Percentiles rank a stretch among this genome's conserved stretches.
These are phyloP conservation scores for Coniella vitis DNA, from an alignment of 2,329 filamentous ascomycete species.

Conservation along the genomic window DNA sequence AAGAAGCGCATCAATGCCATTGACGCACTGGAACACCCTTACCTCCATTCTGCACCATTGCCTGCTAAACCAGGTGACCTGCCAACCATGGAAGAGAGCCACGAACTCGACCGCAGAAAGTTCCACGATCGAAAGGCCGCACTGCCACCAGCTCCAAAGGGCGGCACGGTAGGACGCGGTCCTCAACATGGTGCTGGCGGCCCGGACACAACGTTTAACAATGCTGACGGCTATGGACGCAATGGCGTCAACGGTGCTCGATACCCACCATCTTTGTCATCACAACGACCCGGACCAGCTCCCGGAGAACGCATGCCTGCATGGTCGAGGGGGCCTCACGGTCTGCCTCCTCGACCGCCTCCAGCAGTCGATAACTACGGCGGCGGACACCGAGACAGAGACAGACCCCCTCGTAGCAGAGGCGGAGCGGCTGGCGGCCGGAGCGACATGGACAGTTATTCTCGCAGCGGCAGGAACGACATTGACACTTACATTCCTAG, in stretches of 20 bases:
- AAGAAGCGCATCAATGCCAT: conserved; percentile 82
- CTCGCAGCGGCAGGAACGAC: conserved; percentile 22
- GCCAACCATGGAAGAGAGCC: conserved; percentile 88
- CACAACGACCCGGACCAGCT: conserved; percentile 25
- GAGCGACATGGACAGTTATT: conserved; percentile 16
- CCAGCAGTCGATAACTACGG: conserved; percentile 32
- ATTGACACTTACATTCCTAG: conserved; percentile 45
- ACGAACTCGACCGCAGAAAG: conserved; percentile 91
- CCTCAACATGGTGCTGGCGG: conserved; percentile 33
- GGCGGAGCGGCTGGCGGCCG: conserved; percentile 33
- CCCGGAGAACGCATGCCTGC: conserved; percentile 37
- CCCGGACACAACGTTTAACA: conserved; percentile 44
- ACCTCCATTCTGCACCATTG: conserved; percentile 73
- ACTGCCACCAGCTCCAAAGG: conserved; percentile 83
- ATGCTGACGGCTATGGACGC: conserved; percentile 42
- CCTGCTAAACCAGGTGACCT: conserved; percentile 80
- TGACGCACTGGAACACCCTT: conserved; percentile 86
- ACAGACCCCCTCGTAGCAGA: conserved; percentile 17
- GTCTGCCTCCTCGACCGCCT: conserved; percentile 44
- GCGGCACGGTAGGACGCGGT: conserved; percentile 80
- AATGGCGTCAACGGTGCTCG: conserved; percentile 43
- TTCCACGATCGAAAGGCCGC: conserved; percentile 80
- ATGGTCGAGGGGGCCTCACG: conserved; percentile 43
- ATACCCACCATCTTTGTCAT: conserved; percentile 30
- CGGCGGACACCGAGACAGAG: conserved; percentile 23